Evolutionary conservation across 1,284 basidiomycete genomes (phyloP).

Genomic region (Mixia osmundae): DNA sequence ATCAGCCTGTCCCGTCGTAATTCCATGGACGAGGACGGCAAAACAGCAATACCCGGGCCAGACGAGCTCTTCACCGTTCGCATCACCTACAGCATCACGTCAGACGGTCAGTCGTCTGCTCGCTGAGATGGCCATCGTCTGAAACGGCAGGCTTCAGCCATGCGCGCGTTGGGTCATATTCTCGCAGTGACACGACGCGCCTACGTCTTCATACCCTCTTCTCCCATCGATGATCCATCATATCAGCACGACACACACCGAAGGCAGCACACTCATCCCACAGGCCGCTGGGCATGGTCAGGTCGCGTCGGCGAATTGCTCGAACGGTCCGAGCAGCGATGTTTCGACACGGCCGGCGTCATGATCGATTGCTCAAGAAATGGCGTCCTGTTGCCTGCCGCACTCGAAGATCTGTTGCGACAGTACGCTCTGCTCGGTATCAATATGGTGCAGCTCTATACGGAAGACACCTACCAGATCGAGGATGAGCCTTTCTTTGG

Average conservation of each 20-base stretch:
- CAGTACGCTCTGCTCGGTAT: conserved; percentile 20
- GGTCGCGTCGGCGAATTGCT: conserved; percentile 9
- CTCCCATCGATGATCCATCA: conserved; percentile 6
- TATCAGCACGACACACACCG: not conserved
- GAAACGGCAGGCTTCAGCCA: too few relatives aligned
- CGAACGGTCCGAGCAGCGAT: conserved; percentile 10
- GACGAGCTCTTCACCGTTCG: not conserved
- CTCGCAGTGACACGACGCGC: conserved; percentile 5
- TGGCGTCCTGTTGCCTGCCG: conserved; percentile 20
- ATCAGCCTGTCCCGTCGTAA: too few relatives aligned
- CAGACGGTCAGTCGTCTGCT: too few relatives aligned
- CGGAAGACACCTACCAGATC: conserved; percentile 22
- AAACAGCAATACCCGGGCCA: too few relatives aligned
- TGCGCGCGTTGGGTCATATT: conserved; percentile 13
- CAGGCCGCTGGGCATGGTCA: too few relatives aligned
- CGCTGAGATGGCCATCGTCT: too few relatives aligned
- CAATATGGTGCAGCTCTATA: conserved; percentile 19
- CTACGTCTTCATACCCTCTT: conserved; percentile 9
- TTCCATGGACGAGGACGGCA: too few relatives aligned
- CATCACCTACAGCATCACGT: too few relatives aligned
- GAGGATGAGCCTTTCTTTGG: conserved; percentile 24
- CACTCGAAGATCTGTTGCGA: conserved; percentile 18
- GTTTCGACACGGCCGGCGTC: conserved; percentile 16
- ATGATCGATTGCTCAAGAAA: conserved; percentile 25
- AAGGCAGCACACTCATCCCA: not conserved